Base-by-base conservation (phyloP, 305 asterid species). In the Petunia hybrid region DNA sequence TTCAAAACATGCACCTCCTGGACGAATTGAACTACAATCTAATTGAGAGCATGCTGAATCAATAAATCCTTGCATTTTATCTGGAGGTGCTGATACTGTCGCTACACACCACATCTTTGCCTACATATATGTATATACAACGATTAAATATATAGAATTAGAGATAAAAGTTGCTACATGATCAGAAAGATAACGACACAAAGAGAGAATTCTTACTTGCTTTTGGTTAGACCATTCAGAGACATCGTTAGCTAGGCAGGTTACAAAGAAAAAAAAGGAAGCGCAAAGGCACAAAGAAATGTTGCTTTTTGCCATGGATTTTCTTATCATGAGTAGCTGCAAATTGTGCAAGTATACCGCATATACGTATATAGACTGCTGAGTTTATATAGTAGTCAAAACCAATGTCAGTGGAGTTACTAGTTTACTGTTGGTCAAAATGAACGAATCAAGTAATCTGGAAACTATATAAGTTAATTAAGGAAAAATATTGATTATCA, bases 1-100 rank as follows among this genome's bases (percentile, higher is more conserved):
- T 39, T 76, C 55, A 8, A 36, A 84, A 76, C 86, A 84, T 8
- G 43, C 1, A 38, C 80, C 80, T 2, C 87, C 87, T 2, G 76
- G 70, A 46, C 45, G 59, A 16, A 81, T 77, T 2, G 68, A 8
- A 51, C 22, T 10, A 56, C 86, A 79, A 8, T 77, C 78, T 13
- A 62, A 16, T 4, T 10, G 22, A 5, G 38, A 36, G n/a, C 87
- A 84, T 41, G 66, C 39, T 16, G 8, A 62, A 71, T 81, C 83
- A 7, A 84, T 0, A 63, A 35, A 53, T 14, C 35, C 57, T 68
- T 78, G 85, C 41, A 81, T 5, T 61, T 75, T 46, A 8, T 36
- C 66, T 1, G 5, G 9, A 1, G 81, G 60, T 5, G 77, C 70
- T 7, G 74, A 12, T 8, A 8, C 16, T 35, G 2, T 57, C 35